Conservation (phyloP, 441 rosid species). For the Gossypium schwendimanii region DNA sequence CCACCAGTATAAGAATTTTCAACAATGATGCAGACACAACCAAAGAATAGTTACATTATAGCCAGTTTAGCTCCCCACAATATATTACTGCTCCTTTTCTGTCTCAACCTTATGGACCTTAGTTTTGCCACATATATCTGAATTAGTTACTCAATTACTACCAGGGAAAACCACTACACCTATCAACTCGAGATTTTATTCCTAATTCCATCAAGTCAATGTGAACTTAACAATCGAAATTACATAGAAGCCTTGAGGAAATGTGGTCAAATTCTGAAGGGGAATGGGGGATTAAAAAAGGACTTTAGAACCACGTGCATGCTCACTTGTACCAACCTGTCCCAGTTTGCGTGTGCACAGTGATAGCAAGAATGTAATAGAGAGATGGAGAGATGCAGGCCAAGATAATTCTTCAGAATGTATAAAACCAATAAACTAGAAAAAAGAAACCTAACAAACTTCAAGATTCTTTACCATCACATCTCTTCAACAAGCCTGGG, state of each 20-base stretch:
- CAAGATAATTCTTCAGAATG: not conserved
- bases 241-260: not conserved
- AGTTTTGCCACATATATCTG: not conserved
- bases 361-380: not conserved
- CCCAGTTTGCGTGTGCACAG: not conserved
- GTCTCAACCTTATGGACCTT: not conserved
- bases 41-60: not conserved
- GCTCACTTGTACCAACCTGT: not conserved
- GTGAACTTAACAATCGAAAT: not conserved
- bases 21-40: not conserved
- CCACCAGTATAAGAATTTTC: not conserved
- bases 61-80: not conserved
- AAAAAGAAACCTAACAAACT: not conserved
- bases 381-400: not conserved
- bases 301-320: not conserved
- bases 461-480: conserved; percentile 51
- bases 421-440: not conserved
- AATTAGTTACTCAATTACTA: not conserved
- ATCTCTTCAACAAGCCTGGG: conserved; percentile 82
- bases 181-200: not conserved
- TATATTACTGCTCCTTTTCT: not conserved
- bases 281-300: not conserved
- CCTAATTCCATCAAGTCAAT: not conserved
- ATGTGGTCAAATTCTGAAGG: not conserved
- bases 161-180: not conserved